These are phyloP conservation scores for Botrytis pseudocinerea DNA, from an alignment of 2,329 filamentous ascomycete species.

Conservation along the genomic window DNA sequence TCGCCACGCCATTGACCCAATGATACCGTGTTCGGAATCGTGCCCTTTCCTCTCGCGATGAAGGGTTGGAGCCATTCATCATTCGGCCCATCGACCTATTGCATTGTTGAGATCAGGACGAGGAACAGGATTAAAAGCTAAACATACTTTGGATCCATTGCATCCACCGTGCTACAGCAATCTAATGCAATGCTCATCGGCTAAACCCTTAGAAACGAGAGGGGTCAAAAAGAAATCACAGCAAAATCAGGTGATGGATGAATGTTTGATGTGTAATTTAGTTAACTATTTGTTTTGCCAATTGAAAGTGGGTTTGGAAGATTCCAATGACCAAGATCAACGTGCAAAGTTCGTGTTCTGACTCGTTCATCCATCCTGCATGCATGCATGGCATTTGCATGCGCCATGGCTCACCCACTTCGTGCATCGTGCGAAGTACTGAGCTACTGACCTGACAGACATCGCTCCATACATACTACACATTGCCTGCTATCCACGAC, in stretches of 20 bases:
- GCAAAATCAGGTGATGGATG: neutral
- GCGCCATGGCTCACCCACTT: neutral
- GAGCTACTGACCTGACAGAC: neutral
- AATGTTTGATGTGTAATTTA: neutral
- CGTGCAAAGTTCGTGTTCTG: constrained; percentile 20
- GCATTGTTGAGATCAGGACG: neutral
- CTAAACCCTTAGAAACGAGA: constrained; percentile 16
- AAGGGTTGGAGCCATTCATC: neutral
- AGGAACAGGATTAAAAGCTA: neutral
- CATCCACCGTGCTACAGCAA: constrained; percentile 2
- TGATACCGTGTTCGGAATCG: neutral
- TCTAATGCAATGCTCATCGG: constrained; percentile 9
- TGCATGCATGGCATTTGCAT: neutral
- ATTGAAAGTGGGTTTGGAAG: neutral
- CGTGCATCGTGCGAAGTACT: neutral
- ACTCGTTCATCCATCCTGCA: constrained; percentile 15
- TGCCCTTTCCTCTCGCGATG: neutral
- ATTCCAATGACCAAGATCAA: constrained; percentile 14
- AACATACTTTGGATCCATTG: neutral
- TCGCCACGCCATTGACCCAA: neutral
- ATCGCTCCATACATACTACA: neutral
- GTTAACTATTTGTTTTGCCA: neutral
- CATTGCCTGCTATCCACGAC: neutral
- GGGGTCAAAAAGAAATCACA: neutral
- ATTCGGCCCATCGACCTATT: neutral